Evolutionary conservation across 495 filamentous ascomycete genomes (phyloP), one percentile per base, ranked within the genome.

Genomic region (Umbilicaria muhlenbergii): DNA sequence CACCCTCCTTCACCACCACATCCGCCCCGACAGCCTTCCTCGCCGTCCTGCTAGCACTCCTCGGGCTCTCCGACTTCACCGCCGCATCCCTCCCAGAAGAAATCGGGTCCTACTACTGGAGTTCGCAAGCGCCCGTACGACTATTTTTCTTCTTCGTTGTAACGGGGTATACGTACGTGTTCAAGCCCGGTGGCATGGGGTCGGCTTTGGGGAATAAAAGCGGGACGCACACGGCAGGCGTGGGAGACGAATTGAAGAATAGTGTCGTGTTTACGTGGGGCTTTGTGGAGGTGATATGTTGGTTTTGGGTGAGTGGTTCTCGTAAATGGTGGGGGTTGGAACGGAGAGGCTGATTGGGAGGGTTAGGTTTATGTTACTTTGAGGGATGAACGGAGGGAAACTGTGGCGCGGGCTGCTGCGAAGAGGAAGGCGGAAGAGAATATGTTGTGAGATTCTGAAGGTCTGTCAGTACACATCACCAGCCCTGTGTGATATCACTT

Each of bases 211-310:
- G 63, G 58, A 62, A 63, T 61, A 45, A 50, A 58, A 49, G 38
- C 2, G 24, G 24, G 6, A 6, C 6, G 24, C 24, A 28, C 24
- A 51, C 44, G 8, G 39, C 37, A 15, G 50, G 42, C 16, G 64
- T 58, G 16, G 48, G 63, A 57, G 81, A 74, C 45, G 73, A 77
- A 32, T 54, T 91, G 54, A 82, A 84, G 63, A 88, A 86, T 53
- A 60, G 81, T 19, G 68, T 89, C 6, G 76, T 91, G 11, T 92
- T 94, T 53, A 79, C 83, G 0, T 92, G 81, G 62, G 76, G 73
- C 12, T 87, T 92, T 55, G 57, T 91, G 61, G 86, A 94, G 66
- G 78, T 86, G 61, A 65, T 86, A 54, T 70, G 73, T 42, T 93
- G 86, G 86, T 83, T 92, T 57, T 94, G 85, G 84, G 80, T 83